phyloP scores from a whole-genome alignment of 179 eudicot genomes.

The Spinacia oleracea region DNA sequence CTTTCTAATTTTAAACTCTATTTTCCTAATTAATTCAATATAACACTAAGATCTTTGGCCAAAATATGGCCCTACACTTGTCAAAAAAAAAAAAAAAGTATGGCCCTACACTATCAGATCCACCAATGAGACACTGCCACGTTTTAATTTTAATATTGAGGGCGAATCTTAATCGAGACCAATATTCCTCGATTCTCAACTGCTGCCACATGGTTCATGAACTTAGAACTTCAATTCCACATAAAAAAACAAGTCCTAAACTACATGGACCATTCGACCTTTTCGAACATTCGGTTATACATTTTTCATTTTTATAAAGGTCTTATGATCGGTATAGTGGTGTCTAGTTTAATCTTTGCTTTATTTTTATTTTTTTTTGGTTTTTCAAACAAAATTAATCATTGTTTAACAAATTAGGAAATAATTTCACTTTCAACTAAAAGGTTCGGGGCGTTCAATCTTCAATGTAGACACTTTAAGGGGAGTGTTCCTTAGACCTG shows the following conservation, averaged over 20 bases:
- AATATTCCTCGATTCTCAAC: background rate
- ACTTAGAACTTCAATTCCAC: background rate
- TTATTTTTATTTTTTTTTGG: no score
- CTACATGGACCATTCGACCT: no score
- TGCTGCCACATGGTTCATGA: constrained; percentile 24
- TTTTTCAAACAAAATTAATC: no score
- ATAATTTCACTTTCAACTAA: no score
- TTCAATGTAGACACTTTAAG: no score
- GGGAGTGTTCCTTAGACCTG: no score
- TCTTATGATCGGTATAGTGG: background rate
- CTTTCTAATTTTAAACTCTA: background rate
- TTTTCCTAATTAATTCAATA: background rate
- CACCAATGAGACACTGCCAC: background rate
- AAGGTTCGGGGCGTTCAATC: no score
- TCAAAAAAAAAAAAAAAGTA: no score
- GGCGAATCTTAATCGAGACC: background rate
- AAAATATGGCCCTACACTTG: no score
- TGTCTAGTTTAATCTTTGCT: no score
- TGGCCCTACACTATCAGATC: constrained; percentile 13
- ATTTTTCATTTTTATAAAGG: background rate
- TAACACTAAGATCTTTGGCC: background rate
- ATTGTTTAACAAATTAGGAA: background rate
- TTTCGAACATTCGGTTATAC: background rate
- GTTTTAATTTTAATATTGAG: background rate
- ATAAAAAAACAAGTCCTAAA: background rate